Conservation (phyloP, 2,329 filamentous ascomycete genomes). For the Zymoseptoria pseudotritici region DNA sequence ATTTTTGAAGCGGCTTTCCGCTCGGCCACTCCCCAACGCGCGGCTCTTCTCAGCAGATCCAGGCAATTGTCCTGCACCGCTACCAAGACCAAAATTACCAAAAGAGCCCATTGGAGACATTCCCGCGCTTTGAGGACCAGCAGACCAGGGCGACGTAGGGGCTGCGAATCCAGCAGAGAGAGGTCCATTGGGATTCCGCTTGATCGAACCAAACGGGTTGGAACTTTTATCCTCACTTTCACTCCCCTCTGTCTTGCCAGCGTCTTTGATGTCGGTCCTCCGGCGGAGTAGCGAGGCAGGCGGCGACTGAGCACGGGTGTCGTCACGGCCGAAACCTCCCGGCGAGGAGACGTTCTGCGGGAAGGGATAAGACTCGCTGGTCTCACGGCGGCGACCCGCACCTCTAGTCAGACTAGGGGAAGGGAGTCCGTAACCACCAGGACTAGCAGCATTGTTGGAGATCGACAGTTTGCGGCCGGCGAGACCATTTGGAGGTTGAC, state of each 20-base stretch:
- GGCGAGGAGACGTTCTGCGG: conserved; percentile 51
- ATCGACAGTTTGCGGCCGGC: conserved; percentile 76
- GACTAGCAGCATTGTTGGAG: conserved; percentile 56
- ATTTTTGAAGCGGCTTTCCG: conserved; percentile 80
- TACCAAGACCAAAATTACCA: conserved; percentile 71
- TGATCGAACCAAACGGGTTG: conserved; percentile 46
- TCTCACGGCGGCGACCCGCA: conserved; percentile 69
- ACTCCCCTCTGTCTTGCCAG: conserved; percentile 25
- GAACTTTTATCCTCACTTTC: conserved; percentile 31
- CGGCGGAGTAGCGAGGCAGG: conserved; percentile 54
- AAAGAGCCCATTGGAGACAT: conserved; percentile 76
- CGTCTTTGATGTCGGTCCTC: conserved; percentile 55
- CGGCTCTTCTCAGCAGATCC: conserved; percentile 63
- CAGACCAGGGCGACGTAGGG: conserved; percentile 51
- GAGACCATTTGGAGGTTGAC: conserved; percentile 45
- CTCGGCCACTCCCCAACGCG: conserved; percentile 57
- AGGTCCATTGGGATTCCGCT: conserved; percentile 50
- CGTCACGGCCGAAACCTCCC: conserved; percentile 51
- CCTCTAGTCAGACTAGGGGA: conserved; percentile 70
- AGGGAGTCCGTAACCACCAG: conserved; percentile 58
- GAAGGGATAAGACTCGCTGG: conserved; percentile 60
- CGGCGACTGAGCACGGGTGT: conserved; percentile 52
- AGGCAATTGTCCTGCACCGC: conserved; percentile 33
- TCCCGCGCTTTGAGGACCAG: conserved; percentile 50
- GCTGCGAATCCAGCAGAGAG: conserved; percentile 43